phyloP scores from a whole-genome alignment of 805 yeast genomes.

The Saccharomycopsis olivae region DNA sequence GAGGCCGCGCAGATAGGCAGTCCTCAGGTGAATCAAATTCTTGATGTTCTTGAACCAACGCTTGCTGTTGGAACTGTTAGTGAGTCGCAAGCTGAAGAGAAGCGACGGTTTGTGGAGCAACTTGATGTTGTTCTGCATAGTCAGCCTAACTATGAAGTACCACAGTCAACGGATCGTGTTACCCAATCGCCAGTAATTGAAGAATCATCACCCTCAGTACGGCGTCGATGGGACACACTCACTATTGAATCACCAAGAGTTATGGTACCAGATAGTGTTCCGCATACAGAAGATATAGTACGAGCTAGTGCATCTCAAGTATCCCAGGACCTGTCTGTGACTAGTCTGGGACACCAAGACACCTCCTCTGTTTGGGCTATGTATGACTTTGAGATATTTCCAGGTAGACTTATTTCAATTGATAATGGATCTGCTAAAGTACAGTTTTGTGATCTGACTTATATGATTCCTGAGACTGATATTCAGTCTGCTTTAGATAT shows the following conservation, averaged over 20 bases:
- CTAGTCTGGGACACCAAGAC: neutral
- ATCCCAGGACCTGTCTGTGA: too few species aligned
- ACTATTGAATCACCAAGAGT: too few species aligned
- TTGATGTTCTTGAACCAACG: neutral
- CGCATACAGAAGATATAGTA: too few species aligned
- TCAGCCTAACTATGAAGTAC: too few species aligned
- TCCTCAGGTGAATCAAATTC: neutral
- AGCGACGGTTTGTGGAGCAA: neutral
- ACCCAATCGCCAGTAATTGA: too few species aligned
- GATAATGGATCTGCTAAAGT: constrained; percentile 25
- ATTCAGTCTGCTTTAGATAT: constrained; percentile 38
- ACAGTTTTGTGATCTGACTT: constrained; percentile 31
- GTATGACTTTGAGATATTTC: constrained; percentile 37
- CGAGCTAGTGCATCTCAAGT: too few species aligned
- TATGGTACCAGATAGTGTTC: too few species aligned
- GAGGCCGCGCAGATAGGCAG: neutral
- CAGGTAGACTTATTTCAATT: constrained; percentile 32
- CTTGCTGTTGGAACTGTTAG: neutral
- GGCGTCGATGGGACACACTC: too few species aligned
- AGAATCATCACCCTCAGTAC: too few species aligned
- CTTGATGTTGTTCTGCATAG: too few species aligned
- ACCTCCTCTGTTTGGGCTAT: constrained; percentile 38
- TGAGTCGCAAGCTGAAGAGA: neutral
- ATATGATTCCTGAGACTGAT: constrained; percentile 26
- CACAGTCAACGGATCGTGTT: too few species aligned